phyloP scores from a whole-genome alignment of 179 eudicot genomes.

The Actinidia polygama region DNA sequence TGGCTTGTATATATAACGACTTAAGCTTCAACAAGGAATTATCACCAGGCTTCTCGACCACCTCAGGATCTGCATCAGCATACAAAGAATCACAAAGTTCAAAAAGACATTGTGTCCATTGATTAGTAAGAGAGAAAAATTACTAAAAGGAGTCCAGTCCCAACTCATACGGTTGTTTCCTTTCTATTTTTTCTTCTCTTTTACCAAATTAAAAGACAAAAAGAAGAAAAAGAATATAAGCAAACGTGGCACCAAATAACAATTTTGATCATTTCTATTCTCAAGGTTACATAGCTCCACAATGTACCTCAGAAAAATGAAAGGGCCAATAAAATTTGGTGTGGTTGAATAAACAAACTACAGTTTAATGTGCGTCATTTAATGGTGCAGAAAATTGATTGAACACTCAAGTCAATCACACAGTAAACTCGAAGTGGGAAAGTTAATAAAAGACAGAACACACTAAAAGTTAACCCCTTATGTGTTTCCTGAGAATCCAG shows the following conservation, averaged over 20 bases:
- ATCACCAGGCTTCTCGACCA: slow-evolving; percentile 94
- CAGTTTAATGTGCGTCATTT: no score
- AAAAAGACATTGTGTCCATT: no score
- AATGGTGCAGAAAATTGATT: not conserved
- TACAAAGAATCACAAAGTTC: slow-evolving; percentile 1
- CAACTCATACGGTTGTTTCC: not conserved
- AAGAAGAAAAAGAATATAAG: no score
- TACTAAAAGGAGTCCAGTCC: not conserved
- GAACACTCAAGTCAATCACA: not conserved
- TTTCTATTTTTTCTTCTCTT: no score
- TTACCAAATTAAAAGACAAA: no score
- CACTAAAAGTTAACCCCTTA: not conserved
- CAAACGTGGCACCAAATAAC: no score
- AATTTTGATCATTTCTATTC: no score
- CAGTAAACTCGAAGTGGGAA: not conserved
- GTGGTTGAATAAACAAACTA: no score
- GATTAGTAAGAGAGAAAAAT: no score
- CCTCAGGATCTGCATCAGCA: slow-evolving; percentile 80
- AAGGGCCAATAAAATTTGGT: no score
- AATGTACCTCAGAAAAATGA: no score
- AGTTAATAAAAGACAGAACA: not conserved
- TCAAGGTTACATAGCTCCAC: no score
- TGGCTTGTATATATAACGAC: slow-evolving; percentile 69
- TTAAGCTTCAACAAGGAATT: slow-evolving; percentile 68
- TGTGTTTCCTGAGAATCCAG: not conserved